phyloP scores from a whole-genome alignment of 1,284 basidiomycete genomes.

The Irpex sp. region DNA sequence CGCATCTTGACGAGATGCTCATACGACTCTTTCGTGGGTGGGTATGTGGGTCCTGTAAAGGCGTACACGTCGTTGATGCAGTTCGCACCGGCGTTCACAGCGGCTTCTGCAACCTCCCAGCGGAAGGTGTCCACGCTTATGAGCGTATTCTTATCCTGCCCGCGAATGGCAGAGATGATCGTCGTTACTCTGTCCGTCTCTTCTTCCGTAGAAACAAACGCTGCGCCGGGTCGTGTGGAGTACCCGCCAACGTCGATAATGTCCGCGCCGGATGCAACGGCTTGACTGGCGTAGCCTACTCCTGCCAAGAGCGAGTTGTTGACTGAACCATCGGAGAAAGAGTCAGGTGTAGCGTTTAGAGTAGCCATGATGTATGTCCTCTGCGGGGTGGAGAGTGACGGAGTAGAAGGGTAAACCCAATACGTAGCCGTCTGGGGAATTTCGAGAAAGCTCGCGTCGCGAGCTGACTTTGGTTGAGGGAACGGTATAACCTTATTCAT shows the following conservation, averaged over 20 bases:
- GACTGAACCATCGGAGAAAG: conserved; percentile 86
- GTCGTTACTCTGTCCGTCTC: conserved; percentile 77
- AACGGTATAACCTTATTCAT: conserved; percentile 69
- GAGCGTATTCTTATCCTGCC: conserved; percentile 30
- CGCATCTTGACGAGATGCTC: conserved; percentile 58
- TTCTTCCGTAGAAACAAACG: conserved; percentile 63
- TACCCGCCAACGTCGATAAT: conserved; percentile 95
- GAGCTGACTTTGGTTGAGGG: conserved; percentile 27
- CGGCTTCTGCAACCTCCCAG: conserved; percentile 71
- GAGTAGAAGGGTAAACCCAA: conserved; percentile 42
- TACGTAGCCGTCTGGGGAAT: conserved; percentile 47
- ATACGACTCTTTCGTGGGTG: conserved; percentile 28
- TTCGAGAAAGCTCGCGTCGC: conserved; percentile 7
- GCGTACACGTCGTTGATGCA: conserved; percentile 95
- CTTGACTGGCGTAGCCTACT: conserved; percentile 40
- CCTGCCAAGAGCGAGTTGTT: conserved; percentile 48
- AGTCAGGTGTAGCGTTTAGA: conserved; percentile 93
- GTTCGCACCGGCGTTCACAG: conserved; percentile 81
- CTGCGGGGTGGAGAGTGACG: conserved; percentile 12
- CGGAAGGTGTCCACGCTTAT: conserved; percentile 96
- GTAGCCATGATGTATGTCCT: conserved; percentile 88
- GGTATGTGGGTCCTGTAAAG: conserved; percentile 64
- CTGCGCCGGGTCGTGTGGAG: conserved; percentile 81
- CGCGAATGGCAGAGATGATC: conserved; percentile 47
- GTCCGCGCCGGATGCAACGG: conserved; percentile 54